A percentile compares a stretch with the other conserved stretches of the same genome.
Conservation (phyloP, 495 filamentous ascomycete genomes). For the Oidiodendron maius region DNA sequence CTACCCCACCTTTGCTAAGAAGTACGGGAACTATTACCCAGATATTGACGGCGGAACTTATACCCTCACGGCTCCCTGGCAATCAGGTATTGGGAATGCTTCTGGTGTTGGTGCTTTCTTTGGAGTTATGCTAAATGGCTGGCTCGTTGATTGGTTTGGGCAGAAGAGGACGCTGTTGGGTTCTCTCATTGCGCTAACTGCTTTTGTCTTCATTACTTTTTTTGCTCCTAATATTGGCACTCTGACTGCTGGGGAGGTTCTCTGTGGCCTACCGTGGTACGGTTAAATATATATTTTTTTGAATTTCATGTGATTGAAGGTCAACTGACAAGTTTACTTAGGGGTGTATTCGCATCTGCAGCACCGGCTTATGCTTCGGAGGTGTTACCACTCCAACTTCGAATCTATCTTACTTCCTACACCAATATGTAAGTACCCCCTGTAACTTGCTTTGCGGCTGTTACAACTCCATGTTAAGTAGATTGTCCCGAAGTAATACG, state of each 20-base stretch:
- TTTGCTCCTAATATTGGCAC: conserved; percentile 39
- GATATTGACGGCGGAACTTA: conserved; percentile 18
- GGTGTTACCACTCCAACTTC: conserved; percentile 7
- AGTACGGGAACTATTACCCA: conserved; percentile 25
- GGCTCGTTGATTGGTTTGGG: conserved; percentile 38
- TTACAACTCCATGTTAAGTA: conserved; percentile 56
- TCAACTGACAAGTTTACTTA: conserved; percentile 7
- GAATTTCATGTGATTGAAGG: conserved; percentile 47
- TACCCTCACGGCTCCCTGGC: conserved; percentile 35
- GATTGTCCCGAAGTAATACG: conserved; percentile 33
- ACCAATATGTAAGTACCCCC: too few species aligned
- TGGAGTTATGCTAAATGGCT: conserved; percentile 35
- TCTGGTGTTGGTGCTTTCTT: conserved; percentile 36
- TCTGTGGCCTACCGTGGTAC: conserved; percentile 53
- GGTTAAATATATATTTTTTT: conserved; percentile 71
- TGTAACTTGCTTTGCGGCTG: conserved; percentile 61
- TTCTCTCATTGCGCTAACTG: conserved; percentile 34
- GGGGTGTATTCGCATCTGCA: conserved; percentile 48
- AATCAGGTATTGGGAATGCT: conserved; percentile 35
- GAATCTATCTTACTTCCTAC: conserved; percentile 12
- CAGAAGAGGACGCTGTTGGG: conserved; percentile 34
- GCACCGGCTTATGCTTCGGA: conserved; percentile 48
- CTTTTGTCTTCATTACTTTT: conserved; percentile 44
- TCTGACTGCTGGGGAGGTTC: conserved; percentile 43
- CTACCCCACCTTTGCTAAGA: conserved; percentile 27